Evolutionary conservation across 1,284 basidiomycete genomes (phyloP), one percentile per base, ranked within the genome.

Genomic region (Leucoagaricus sp.): DNA sequence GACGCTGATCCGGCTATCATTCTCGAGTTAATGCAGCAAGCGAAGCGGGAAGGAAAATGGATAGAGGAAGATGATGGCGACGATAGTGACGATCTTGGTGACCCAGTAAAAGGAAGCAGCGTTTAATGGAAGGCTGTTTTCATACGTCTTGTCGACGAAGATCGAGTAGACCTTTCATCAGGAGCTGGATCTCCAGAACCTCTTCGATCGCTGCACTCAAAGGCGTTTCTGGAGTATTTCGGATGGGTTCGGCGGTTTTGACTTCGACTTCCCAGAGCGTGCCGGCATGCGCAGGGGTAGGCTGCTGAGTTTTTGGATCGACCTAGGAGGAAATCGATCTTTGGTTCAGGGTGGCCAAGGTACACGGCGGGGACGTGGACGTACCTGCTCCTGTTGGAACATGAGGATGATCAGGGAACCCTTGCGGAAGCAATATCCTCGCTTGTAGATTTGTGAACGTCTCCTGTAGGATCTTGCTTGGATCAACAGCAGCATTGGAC

Each of bases 211-310:
- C 79, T 6, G 79, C 76, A 58, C 75, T 79, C 10, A 91, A 73
- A 2, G 85, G 84, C 3, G 77, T 83, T 60, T 89, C 86, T 64
- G 84, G 86, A 1, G 85, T 87, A 54, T 87, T 89, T 19, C 85
- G 79, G 38, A 89, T 83, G 4, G 90, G 90, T 5, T 78, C 77
- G 2, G 89, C 87, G 1, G 88, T 90, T 69, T 89, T 91, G 46
- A 91, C 90, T 71, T 92, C 87, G 33, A 92, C 89, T 66, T 91
- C 86, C 89, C 89, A 92, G 8, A 90, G 75, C 0, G 88, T 89
- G 61, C 89, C 88, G 13, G 82, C 72, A 55, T 88, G 86, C 15
- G 86, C 87, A 40, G 87, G 84, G 36, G 85, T 85, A 0, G 87
- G 85, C 60, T 86, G 81, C 54, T 84, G 83, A 3, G 87, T 90